phyloP scores from a whole-genome alignment of 1,284 basidiomycete species.

The Tylopilus sp. region DNA sequence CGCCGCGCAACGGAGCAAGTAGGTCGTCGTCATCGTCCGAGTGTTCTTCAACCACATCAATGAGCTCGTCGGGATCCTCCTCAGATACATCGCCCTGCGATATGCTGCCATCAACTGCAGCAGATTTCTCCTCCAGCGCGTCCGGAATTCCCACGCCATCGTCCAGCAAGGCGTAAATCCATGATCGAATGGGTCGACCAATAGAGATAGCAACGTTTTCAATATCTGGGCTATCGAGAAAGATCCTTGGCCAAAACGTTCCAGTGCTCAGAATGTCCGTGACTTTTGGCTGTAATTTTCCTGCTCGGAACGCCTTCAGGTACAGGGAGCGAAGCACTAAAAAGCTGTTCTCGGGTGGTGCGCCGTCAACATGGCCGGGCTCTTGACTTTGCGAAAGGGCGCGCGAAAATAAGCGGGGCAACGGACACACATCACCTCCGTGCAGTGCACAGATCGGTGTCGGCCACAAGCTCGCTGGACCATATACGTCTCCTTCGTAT shows the following conservation, averaged over 20 bases:
- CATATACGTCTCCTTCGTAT: conserved; percentile 38
- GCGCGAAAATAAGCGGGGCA: conserved; percentile 51
- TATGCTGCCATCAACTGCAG: conserved; percentile 10
- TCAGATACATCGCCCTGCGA: conserved; percentile 23
- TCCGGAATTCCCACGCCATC: conserved; percentile 58
- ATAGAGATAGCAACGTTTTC: conserved; percentile 61
- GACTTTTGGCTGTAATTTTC: conserved; percentile 52
- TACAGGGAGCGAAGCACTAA: conserved; percentile 38
- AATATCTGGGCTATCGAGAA: conserved; percentile 72
- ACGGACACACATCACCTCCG: conserved; percentile 47
- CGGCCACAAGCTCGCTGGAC: conserved; percentile 43
- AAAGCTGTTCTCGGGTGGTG: conserved; percentile 22
- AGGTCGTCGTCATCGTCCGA: conserved; percentile 44
- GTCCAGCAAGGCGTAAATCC: conserved; percentile 67
- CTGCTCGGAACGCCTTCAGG: conserved; percentile 59
- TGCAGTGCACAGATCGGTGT: conserved; percentile 59
- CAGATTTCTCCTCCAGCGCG: conserved; percentile 18
- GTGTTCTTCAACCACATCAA: conserved; percentile 55
- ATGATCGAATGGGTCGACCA: conserved; percentile 57
- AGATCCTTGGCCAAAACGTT: conserved; percentile 66
- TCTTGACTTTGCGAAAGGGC: conserved; percentile 28
- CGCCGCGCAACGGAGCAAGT: conserved; percentile 65
- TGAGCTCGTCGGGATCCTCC: conserved; percentile 50
- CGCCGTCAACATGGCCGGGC: conserved; percentile 32
- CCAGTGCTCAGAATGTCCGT: conserved; percentile 59